A percentile compares a stretch with the other conserved stretches of the same genome.
phyloP scores from a whole-genome alignment of 2,329 filamentous ascomycete species.

The Phoma sp. region DNA sequence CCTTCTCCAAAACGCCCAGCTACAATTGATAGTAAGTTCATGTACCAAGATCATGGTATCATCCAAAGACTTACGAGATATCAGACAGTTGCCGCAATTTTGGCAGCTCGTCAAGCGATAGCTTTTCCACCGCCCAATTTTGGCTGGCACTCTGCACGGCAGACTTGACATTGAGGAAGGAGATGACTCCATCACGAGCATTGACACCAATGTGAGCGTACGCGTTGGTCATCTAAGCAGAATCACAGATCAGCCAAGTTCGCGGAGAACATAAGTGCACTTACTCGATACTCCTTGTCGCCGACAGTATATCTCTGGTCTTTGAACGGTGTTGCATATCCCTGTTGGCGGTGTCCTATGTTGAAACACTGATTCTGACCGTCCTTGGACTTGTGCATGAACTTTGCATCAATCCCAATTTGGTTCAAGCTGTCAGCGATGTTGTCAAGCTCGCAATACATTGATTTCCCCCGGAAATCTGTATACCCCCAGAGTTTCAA shows the following conservation, averaged over 20 bases:
- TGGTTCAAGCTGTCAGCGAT: not conserved
- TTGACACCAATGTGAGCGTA: slow-evolving; percentile 7
- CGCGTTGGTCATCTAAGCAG: not conserved
- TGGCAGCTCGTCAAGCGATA: not conserved
- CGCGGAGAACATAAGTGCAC: not conserved
- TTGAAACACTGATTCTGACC: slow-evolving; percentile 8
- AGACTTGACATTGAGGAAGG: slow-evolving; percentile 7
- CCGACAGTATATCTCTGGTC: slow-evolving; percentile 2
- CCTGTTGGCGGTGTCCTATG: not conserved
- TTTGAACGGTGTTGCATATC: not conserved
- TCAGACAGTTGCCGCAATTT: slow-evolving; percentile 7
- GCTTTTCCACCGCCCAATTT: not conserved
- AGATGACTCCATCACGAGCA: slow-evolving; percentile 3
- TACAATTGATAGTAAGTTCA: not conserved
- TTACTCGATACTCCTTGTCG: not conserved
- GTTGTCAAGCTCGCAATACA: not conserved
- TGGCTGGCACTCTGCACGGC: not conserved
- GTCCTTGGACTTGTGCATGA: not conserved
- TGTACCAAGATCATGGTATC: not conserved
- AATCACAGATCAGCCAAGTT: not conserved
- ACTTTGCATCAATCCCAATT: slow-evolving; percentile 1
- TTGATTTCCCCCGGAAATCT: not conserved
- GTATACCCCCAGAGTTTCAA: slow-evolving; percentile 6
- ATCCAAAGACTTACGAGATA: not conserved
- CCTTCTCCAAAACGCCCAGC: slow-evolving; percentile 11